Percentiles rank a stretch among this genome's conserved stretches.
phyloP scores from a whole-genome alignment of 2,329 filamentous ascomycete species.

The Thelonectria olida region DNA sequence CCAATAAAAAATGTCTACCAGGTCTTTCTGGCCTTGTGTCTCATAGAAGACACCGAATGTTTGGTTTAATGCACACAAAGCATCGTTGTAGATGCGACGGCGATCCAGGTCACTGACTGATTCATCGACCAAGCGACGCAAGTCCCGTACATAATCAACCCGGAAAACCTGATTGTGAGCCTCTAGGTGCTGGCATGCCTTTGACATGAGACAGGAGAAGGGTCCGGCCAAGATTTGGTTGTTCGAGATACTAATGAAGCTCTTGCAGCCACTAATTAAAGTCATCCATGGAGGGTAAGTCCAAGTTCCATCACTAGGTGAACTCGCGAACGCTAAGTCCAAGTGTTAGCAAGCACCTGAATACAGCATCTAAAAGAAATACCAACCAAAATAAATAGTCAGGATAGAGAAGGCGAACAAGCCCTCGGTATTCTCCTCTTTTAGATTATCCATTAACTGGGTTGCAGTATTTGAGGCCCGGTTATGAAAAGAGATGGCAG shows the following conservation, averaged over 20 bases:
- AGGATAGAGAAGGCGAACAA: conserved; percentile 8
- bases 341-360: background rate
- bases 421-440: background rate
- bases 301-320: background rate
- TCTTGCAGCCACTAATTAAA: conserved; percentile 2
- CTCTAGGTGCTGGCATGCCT: background rate
- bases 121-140: background rate
- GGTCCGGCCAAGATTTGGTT: background rate
- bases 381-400: conserved; percentile 7
- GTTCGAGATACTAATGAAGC: background rate
- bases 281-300: conserved; percentile 5
- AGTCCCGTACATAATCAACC: background rate
- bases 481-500: background rate
- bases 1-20: conserved; percentile 8
- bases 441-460: background rate
- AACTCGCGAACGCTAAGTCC: background rate
- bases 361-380: background rate
- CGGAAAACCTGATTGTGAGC: background rate
- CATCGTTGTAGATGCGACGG: background rate
- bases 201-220: background rate
- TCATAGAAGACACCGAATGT: conserved; percentile 8
- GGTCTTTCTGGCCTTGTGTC: background rate
- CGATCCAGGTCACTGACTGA: background rate
- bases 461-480: conserved; percentile 1
- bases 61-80: background rate